These are phyloP conservation scores for Pholiota conissans DNA, from an alignment of 768 basidiomycete genomes.

Conservation along the genomic window DNA sequence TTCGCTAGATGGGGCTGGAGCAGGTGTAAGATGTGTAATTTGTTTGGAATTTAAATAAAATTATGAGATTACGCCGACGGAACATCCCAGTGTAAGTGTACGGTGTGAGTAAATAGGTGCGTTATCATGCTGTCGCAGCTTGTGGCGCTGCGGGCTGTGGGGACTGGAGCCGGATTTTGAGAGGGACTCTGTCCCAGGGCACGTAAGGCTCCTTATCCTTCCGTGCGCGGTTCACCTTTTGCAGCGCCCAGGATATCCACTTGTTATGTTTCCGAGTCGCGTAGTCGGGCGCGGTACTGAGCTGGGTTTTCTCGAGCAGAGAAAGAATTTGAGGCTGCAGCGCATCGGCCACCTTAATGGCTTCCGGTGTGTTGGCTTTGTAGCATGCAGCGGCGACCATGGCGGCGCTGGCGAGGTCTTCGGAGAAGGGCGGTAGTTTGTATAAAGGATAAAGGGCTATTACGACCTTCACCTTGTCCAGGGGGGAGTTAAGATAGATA, in stretches of 20 bases:
- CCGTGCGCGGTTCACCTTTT: slow-evolving; percentile 12
- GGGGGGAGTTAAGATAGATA: slow-evolving; percentile 44
- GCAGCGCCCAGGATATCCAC: slow-evolving; percentile 18
- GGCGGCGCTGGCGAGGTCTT: slow-evolving; percentile 58
- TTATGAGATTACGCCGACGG: slow-evolving; percentile 2
- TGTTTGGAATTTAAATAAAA: neutral
- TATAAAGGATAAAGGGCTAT: slow-evolving; percentile 57
- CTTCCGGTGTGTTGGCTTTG: slow-evolving; percentile 40
- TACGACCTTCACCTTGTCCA: slow-evolving; percentile 49
- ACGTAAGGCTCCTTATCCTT: neutral
- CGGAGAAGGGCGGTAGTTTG: slow-evolving; percentile 48
- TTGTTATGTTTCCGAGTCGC: slow-evolving; percentile 16
- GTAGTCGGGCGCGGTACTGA: slow-evolving; percentile 2
- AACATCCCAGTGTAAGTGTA: neutral
- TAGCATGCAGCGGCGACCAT: slow-evolving; percentile 59
- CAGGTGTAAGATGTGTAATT: neutral
- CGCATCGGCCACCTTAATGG: slow-evolving; percentile 19
- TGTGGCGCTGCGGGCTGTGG: neutral
- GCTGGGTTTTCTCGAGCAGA: slow-evolving; percentile 7
- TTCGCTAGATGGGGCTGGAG: neutral
- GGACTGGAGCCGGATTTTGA: slow-evolving; percentile 1
- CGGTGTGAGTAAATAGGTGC: neutral
- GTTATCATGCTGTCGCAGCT: neutral
- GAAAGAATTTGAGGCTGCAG: slow-evolving; percentile 11
- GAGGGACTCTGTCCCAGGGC: neutral